Evolutionary conservation across 495 filamentous ascomycete genomes (phyloP).

Genomic region (Podospora didyma): DNA sequence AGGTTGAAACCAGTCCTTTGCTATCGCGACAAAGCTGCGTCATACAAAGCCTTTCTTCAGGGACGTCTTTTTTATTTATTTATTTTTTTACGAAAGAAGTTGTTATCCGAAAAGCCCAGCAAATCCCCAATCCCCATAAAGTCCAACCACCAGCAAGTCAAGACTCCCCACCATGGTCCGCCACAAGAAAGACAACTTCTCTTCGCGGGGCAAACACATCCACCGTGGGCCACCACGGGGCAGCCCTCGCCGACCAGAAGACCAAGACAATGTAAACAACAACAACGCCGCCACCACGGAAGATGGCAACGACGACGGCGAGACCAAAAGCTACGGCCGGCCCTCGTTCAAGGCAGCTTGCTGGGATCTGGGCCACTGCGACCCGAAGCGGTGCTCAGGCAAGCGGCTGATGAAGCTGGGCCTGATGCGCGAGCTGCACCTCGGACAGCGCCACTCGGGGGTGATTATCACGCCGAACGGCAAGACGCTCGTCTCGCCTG

Average conservation of each 20-base stretch:
- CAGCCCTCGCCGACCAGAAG: constrained; percentile 20
- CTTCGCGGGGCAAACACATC: constrained; percentile 60
- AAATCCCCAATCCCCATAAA: too few relatives aligned
- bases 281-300: constrained; percentile 29
- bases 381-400: constrained; percentile 93
- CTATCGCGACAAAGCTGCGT: too few relatives aligned
- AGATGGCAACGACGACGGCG: too few relatives aligned
- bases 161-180: constrained; percentile 66
- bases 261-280: constrained; percentile 20
- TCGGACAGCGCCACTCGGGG: constrained; percentile 86
- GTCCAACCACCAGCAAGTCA: too few relatives aligned
- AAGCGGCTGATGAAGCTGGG: constrained; percentile 89
- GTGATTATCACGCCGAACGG: constrained; percentile 94
- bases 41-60: too few relatives aligned
- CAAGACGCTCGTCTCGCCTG: constrained; percentile 74
- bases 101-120: too few relatives aligned
- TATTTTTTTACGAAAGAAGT: too few relatives aligned
- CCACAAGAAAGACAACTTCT: constrained; percentile 88
- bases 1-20: too few relatives aligned
- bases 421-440: constrained; percentile 85
- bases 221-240: constrained; percentile 34
- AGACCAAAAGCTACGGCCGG: constrained; percentile 34
- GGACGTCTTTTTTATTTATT: too few relatives aligned
- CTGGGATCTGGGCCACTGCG: constrained; percentile 97
- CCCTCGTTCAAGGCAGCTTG: constrained; percentile 85